Evolutionary conservation across 768 basidiomycete species (phyloP).

Genomic region (Lactifluus pinguis): DNA sequence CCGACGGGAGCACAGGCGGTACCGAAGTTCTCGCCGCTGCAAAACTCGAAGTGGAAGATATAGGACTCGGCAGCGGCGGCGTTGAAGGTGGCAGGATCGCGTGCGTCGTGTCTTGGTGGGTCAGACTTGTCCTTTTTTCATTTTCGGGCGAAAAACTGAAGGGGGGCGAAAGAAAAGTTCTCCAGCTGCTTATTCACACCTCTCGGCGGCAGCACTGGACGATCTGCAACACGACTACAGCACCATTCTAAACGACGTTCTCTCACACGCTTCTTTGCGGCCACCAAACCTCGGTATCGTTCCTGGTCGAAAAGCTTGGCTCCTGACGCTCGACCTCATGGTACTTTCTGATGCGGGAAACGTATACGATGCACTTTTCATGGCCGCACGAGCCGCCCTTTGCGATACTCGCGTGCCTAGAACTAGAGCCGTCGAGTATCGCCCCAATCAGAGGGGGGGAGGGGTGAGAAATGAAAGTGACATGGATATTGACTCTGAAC

Average conservation of each 20-base stretch:
- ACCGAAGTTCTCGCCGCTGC: conserved; percentile 75
- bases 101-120: conserved; percentile 72
- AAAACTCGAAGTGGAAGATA: conserved; percentile 69
- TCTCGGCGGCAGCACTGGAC: conserved; percentile 55
- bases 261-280: conserved; percentile 58
- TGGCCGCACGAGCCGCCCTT: conserved; percentile 69
- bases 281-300: conserved; percentile 50
- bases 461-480: conserved; percentile 27
- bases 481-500: conserved; percentile 49
- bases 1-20: conserved; percentile 47
- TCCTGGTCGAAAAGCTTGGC: conserved; percentile 57
- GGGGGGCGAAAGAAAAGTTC: conserved; percentile 47
- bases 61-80: conserved; percentile 35
- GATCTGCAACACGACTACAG: conserved; percentile 72
- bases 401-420: conserved; percentile 76
- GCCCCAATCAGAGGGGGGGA: conserved; percentile 30
- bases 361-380: conserved; percentile 65
- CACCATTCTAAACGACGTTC: conserved; percentile 48
- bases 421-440: conserved; percentile 64
- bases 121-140: conserved; percentile 13
- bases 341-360: conserved; percentile 71
- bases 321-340: conserved; percentile 65
- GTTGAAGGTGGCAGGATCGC: conserved; percentile 52
- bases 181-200: conserved; percentile 68
- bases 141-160: conserved; percentile 10